Evolutionary conservation across 129 eudicot species (phyloP).

Genomic region (Artemisia tridentata): DNA sequence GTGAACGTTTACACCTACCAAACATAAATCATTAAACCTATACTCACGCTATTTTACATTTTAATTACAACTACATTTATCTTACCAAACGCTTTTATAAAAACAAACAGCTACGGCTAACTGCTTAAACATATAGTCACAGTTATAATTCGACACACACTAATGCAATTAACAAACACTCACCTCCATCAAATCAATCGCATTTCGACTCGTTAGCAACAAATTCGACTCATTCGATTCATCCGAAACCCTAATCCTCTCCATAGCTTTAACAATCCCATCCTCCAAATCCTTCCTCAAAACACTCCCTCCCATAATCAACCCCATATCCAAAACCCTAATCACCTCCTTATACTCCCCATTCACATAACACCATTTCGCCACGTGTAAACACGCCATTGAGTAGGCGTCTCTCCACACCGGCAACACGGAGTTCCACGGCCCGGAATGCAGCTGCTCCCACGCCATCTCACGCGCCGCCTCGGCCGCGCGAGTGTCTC

Average conservation of each 20-base stretch:
- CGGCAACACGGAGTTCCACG: conserved; percentile 86
- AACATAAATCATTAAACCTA: too few species aligned
- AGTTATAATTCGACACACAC: neutral
- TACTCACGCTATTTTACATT: too few species aligned
- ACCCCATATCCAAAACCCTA: conserved; percentile 80
- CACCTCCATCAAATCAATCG: conserved; percentile 62
- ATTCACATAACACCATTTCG: conserved; percentile 36
- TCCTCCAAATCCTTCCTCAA: conserved; percentile 61
- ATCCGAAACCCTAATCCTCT: conserved; percentile 25
- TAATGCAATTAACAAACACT: conserved; percentile 31
- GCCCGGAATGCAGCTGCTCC: conserved; percentile 98
- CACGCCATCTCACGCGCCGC: conserved; percentile 98
- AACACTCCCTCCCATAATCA: conserved; percentile 81
- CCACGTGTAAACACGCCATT: conserved; percentile 88
- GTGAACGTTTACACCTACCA: too few species aligned
- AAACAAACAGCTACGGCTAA: too few species aligned
- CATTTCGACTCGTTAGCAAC: conserved; percentile 19
- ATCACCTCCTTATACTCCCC: conserved; percentile 59
- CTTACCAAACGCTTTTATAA: too few species aligned
- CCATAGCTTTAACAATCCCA: conserved; percentile 48
- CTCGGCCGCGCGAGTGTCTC: conserved; percentile 86
- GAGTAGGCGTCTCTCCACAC: conserved; percentile 96
- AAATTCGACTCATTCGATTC: neutral
- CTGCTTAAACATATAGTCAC: too few species aligned
- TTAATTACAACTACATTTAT: too few species aligned